Evolutionary conservation across 1,284 basidiomycete genomes (phyloP).

Genomic region (Papiliotrema terrestris): DNA sequence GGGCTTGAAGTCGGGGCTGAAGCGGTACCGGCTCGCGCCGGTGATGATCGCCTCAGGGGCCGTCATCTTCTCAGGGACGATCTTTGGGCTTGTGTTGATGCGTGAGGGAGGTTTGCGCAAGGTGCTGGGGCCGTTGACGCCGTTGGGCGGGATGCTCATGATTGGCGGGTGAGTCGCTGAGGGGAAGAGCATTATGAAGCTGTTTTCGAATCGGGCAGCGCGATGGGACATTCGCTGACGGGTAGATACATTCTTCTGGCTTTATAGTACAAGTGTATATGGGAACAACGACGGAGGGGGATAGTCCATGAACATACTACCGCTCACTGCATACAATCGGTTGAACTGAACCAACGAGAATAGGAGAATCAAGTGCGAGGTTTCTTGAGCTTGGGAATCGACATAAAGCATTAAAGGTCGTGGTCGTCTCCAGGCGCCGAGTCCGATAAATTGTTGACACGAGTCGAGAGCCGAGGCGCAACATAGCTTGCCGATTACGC

Average conservation of each 20-base stretch:
- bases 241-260: constrained; percentile 25
- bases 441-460: too few species aligned
- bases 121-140: constrained; percentile 69
- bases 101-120: constrained; percentile 55
- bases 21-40: constrained; percentile 61
- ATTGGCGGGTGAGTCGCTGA: constrained; percentile 65
- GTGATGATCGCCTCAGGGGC: constrained; percentile 65
- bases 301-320: neutral
- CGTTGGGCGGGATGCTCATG: constrained; percentile 67
- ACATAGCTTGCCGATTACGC: too few species aligned
- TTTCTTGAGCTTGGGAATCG: neutral
- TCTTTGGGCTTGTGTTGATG: constrained; percentile 62
- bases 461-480: too few species aligned
- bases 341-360: neutral
- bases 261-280: constrained; percentile 10
- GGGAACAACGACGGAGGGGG: neutral
- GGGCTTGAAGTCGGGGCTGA: constrained; percentile 31
- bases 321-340: neutral
- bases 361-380: neutral
- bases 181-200: too few species aligned
- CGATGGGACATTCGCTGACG: constrained; percentile 8
- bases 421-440: too few species aligned
- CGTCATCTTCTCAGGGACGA: constrained; percentile 66
- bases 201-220: too few species aligned
- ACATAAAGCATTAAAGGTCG: neutral